These are phyloP conservation scores for Phytopythium cucurbitacearum DNA, from an alignment of 352 stramenopile species.

Conservation along the genomic window DNA sequence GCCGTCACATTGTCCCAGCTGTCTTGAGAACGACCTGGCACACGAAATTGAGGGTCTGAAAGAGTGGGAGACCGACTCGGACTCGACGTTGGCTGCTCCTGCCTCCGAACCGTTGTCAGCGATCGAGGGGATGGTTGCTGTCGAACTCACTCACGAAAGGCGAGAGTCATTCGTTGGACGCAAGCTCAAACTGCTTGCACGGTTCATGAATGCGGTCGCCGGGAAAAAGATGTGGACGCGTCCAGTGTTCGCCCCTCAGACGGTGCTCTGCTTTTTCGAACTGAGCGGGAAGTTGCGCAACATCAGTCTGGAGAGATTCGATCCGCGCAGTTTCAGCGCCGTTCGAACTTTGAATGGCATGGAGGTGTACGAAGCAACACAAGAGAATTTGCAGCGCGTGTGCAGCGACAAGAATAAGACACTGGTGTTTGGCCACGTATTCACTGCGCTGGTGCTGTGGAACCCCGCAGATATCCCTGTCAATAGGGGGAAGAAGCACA, in stretches of 20 bases:
- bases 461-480: conserved; percentile 25
- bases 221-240: conserved; percentile 20
- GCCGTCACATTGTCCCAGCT: conserved; percentile 44
- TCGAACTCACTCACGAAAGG: neutral
- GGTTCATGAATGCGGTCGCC: conserved; percentile 31
- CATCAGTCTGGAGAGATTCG: conserved; percentile 26
- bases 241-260: conserved; percentile 31
- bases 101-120: neutral
- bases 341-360: conserved; percentile 23
- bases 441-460: conserved; percentile 19
- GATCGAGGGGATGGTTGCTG: neutral
- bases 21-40: conserved; percentile 28
- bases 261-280: conserved; percentile 24
- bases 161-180: conserved; percentile 23
- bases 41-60: conserved; percentile 15
- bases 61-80: neutral
- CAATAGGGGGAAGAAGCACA: conserved; percentile 16
- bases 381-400: conserved; percentile 22
- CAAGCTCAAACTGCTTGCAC: conserved; percentile 41
- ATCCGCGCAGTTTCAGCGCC: conserved; percentile 34
- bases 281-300: conserved; percentile 17
- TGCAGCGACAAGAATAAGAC: conserved; percentile 1
- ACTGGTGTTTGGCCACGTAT: conserved; percentile 34
- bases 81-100: neutral
- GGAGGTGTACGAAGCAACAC: conserved; percentile 34